These are phyloP conservation scores for Suillus clintonianus DNA, from an alignment of 768 basidiomycete species.

Conservation along the genomic window DNA sequence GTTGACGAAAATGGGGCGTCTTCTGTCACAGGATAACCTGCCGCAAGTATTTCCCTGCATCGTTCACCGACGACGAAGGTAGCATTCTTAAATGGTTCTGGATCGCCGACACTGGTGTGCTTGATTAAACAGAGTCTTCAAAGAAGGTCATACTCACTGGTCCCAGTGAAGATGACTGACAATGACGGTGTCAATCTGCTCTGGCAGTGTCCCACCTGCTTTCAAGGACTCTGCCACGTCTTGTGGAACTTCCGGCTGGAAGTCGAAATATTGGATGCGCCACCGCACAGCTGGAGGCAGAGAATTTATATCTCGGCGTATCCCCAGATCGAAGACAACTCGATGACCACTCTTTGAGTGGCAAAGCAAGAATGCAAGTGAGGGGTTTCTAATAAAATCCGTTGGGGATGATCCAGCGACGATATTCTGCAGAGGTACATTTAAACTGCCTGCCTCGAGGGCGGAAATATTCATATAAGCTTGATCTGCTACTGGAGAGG, in stretches of 20 bases:
- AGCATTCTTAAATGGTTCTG: conserved; percentile 44
- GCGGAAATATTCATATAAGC: conserved; percentile 57
- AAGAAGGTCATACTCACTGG: conserved; percentile 20
- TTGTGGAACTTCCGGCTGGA: conserved; percentile 13
- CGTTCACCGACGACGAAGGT: conserved; percentile 50
- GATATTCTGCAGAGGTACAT: conserved; percentile 38
- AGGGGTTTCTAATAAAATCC: conserved; percentile 37
- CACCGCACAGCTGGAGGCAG: conserved; percentile 37
- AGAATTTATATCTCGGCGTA: conserved; percentile 47
- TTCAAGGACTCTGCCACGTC: conserved; percentile 40
- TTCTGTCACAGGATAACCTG: conserved; percentile 46
- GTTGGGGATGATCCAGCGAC: conserved; percentile 37
- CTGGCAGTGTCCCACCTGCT: conserved; percentile 48
- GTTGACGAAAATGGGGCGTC: conserved; percentile 31
- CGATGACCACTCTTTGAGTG: conserved; percentile 44
- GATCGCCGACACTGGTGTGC: conserved; percentile 41
- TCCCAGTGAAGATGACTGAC: conserved; percentile 60
- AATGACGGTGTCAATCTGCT: conserved; percentile 45
- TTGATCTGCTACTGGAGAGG: conserved; percentile 43
- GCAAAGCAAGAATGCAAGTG: conserved; percentile 52
- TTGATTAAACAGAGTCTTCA: not conserved
- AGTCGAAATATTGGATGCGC: conserved; percentile 17
- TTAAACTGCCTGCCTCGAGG: conserved; percentile 51
- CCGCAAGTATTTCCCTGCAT: conserved; percentile 34
- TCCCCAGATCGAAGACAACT: conserved; percentile 60